Conservation (phyloP, 2,329 filamentous ascomycete species). For the Fusarium begoniae region DNA sequence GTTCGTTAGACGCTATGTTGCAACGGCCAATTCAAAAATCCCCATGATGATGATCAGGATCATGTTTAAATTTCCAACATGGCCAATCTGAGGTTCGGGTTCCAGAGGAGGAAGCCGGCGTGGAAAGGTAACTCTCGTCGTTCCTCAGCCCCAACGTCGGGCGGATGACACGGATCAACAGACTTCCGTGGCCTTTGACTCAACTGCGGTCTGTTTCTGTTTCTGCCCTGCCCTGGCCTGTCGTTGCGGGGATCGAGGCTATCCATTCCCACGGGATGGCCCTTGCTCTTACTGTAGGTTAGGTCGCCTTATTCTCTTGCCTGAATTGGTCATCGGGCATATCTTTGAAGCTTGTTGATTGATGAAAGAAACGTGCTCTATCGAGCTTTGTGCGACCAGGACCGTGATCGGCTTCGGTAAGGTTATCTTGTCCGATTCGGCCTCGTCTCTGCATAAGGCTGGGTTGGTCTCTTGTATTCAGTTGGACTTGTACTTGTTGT, state of each 20-base stretch:
- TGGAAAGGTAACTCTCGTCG: background rate
- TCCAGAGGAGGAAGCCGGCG: background rate
- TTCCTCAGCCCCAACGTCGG: background rate
- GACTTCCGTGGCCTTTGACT: background rate
- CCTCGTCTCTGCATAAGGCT: constrained; percentile 15
- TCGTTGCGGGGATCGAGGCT: constrained; percentile 22
- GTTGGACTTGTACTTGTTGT: background rate
- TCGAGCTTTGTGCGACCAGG: constrained; percentile 3
- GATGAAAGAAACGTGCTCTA: background rate
- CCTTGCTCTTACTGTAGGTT: constrained; percentile 7
- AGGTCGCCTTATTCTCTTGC: constrained; percentile 25
- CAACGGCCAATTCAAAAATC: constrained; percentile 21
- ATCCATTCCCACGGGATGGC: constrained; percentile 29
- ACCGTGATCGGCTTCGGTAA: constrained; percentile 14
- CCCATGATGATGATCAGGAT: constrained; percentile 30
- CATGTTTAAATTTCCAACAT: constrained; percentile 8
- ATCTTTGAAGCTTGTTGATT: background rate
- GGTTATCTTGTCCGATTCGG: constrained; percentile 15
- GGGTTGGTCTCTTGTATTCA: background rate
- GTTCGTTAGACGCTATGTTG: constrained; percentile 3
- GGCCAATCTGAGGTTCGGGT: background rate
- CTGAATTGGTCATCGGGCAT: constrained; percentile 14
- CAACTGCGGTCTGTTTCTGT: background rate
- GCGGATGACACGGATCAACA: constrained; percentile 9
- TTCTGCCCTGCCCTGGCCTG: constrained; percentile 1